Percentiles rank a stretch among this genome's conserved stretches.
Conservation (phyloP, 2,329 filamentous ascomycete species). For the Aspergillus sp. region DNA sequence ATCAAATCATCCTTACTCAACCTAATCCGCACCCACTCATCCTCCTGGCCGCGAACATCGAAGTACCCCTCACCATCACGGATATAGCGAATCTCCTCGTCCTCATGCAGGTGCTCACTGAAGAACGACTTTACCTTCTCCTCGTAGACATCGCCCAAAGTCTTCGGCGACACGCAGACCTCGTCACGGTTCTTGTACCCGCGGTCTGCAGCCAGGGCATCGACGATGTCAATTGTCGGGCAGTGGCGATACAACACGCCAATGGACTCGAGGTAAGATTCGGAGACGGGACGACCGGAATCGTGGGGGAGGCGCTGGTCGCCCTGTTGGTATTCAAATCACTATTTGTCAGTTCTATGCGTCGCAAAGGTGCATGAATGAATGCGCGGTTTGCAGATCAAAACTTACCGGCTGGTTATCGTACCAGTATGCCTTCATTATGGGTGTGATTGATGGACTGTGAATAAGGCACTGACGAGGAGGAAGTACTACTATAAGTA, state of each 20-base stretch:
- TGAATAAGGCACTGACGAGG: background rate
- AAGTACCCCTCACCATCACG: conserved; percentile 84
- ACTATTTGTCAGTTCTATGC: background rate
- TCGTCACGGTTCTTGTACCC: conserved; percentile 93
- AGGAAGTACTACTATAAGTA: no score
- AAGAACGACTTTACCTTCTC: conserved; percentile 92
- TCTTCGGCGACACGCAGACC: conserved; percentile 76
- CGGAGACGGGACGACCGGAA: conserved; percentile 62
- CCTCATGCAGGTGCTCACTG: conserved; percentile 90
- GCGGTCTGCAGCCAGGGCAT: conserved; percentile 64
- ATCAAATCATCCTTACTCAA: conserved; percentile 84
- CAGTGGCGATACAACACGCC: conserved; percentile 74
- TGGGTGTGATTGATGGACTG: conserved; percentile 15
- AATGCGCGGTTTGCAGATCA: background rate
- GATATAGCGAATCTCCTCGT: conserved; percentile 96
- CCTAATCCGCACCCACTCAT: conserved; percentile 81
- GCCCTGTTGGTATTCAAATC: conserved; percentile 51
- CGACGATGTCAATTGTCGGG: conserved; percentile 56
- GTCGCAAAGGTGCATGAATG: background rate
- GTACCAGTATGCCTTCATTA: conserved; percentile 64
- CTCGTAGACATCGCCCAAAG: conserved; percentile 82
- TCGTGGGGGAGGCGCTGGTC: conserved; percentile 90
- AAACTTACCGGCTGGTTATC: conserved; percentile 54
- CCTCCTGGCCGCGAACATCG: conserved; percentile 73
- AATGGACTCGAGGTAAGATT: conserved; percentile 59